Conservation (phyloP, 805 yeast species). For the Candida silvatica region DNA sequence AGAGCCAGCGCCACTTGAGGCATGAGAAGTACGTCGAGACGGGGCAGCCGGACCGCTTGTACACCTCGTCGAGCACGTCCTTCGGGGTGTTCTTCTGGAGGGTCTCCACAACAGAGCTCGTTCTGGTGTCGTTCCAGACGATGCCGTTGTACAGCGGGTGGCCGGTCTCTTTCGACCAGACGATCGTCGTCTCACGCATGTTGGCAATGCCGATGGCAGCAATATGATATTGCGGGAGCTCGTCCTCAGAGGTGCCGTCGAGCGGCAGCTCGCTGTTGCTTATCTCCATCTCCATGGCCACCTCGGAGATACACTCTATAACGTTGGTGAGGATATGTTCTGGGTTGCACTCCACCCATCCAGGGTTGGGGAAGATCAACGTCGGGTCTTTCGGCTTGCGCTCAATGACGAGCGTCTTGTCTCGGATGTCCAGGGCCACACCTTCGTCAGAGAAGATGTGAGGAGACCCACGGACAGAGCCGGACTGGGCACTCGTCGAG, state of each 20-base stretch:
- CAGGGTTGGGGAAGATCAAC: conserved; percentile 69
- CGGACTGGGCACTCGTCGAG: conserved; percentile 58
- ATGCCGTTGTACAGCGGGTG: conserved; percentile 79
- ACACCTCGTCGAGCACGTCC: conserved; percentile 48
- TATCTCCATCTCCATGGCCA: conserved; percentile 47
- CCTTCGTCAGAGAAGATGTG: conserved; percentile 72
- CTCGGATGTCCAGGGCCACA: conserved; percentile 45
- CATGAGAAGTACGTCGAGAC: conserved; percentile 89
- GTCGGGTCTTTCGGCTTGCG: conserved; percentile 53
- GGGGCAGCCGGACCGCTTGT: conserved; percentile 73
- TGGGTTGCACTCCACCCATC: conserved; percentile 95
- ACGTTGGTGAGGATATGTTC: conserved; percentile 73
- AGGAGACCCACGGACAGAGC: conserved; percentile 26
- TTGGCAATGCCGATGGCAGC: conserved; percentile 83
- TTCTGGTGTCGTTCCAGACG: conserved; percentile 95
- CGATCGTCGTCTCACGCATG: conserved; percentile 90
- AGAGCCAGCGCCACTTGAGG: conserved; percentile 80
- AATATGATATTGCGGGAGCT: conserved; percentile 37
- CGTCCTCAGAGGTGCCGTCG: conserved; percentile 16
- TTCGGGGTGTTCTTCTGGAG: conserved; percentile 45
- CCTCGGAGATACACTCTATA: conserved; percentile 66
- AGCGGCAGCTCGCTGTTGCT: conserved; percentile 39
- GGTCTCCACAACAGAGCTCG: conserved; percentile 59
- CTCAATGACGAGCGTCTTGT: conserved; percentile 54
- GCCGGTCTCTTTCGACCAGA: conserved; percentile 84